Base-by-base conservation (phyloP, 805 yeast species). In the Metschnikowia amazonensis region DNA sequence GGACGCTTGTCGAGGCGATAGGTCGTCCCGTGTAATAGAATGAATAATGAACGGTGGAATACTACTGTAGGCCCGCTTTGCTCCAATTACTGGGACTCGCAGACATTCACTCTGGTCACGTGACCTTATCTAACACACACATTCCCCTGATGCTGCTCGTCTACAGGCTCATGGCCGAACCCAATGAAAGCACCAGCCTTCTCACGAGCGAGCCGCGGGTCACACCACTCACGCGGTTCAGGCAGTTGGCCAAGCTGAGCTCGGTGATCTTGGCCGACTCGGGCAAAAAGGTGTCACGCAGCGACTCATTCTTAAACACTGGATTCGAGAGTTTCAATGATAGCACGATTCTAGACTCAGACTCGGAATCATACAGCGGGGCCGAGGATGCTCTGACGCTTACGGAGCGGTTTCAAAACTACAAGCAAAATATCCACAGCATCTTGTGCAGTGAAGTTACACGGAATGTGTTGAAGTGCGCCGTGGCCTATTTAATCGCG, bases 401-500 rank as follows among this genome's bases (percentile, higher is more conserved):
- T 18, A 9, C 13, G 5, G 14, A 16, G 11, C 23, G 17, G 10
- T 4, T 29, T 5, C n/a, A 13, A 11, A 4, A 30, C 8, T 11
- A 29, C 10, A 20, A 21, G 38, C n/a, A 28, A 21, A 13, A 17
- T 9, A 7, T n/a, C 14, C 7, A 28, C 5, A 9, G 2, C 14
- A 2, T 18, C 25, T 21, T 37, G 41, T 2, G 24, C 25, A 34
- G 44, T 8, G 60, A 61, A 13, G 24, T 47, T 14, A 51, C 52
- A 39, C 57, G 60, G 20, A 61, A 53, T 34, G 80, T 79, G 2
- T 40, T 83, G 36, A 86, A 86, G 54, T 84, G 92, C 55, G 72
- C 90, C 0, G 47, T 86, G n/a, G 84, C 94, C 1, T 88, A 88
- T 58, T 66, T 83, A 8, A 47, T 86, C 1, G 92, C 89, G 1